Percentiles rank a stretch among this genome's conserved stretches.
Conservation (phyloP, 2,329 filamentous ascomycete species). For the Colletotrichum gigasporum region DNA sequence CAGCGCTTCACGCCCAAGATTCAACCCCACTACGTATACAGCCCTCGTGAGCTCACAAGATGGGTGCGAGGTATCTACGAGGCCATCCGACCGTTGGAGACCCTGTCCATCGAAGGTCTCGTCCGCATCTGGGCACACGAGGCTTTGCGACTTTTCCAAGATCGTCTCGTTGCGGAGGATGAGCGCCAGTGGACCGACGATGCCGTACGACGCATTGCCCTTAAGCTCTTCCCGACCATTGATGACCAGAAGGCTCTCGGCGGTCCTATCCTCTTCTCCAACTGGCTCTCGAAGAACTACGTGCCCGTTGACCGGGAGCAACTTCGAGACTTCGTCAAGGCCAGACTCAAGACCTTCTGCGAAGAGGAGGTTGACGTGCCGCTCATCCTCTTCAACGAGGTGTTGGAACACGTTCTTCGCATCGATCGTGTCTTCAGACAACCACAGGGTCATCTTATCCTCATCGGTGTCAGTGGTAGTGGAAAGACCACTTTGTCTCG, state of each 20-base stretch:
- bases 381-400: conserved; percentile 98
- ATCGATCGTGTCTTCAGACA: conserved; percentile 99
- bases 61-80: conserved; percentile 99
- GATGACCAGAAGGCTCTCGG: conserved; percentile 89
- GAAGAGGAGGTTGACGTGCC: conserved; percentile 99
- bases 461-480: conserved; percentile 98
- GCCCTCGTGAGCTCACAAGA: conserved; percentile 94
- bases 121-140: conserved; percentile 99
- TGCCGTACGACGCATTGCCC: conserved; percentile 83
- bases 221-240: conserved; percentile 95
- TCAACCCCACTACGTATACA: conserved; percentile 99
- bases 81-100: conserved; percentile 91
- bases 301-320: conserved; percentile 95
- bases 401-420: conserved; percentile 95
- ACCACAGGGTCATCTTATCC: conserved; percentile 95
- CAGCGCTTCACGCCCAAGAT: conserved; percentile 94
- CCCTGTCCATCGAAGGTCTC: conserved; percentile 86
- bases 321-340: conserved; percentile 96
- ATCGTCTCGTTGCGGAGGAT: conserved; percentile 93
- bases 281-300: conserved; percentile 99
- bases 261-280: conserved; percentile 96
- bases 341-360: conserved; percentile 96
- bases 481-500: conserved; percentile 98
- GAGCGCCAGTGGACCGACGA: conserved; percentile 96
- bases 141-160: conserved; percentile 94